Conservation (phyloP, 495 filamentous ascomycete species). For the Saxispiralis lemnorum region DNA sequence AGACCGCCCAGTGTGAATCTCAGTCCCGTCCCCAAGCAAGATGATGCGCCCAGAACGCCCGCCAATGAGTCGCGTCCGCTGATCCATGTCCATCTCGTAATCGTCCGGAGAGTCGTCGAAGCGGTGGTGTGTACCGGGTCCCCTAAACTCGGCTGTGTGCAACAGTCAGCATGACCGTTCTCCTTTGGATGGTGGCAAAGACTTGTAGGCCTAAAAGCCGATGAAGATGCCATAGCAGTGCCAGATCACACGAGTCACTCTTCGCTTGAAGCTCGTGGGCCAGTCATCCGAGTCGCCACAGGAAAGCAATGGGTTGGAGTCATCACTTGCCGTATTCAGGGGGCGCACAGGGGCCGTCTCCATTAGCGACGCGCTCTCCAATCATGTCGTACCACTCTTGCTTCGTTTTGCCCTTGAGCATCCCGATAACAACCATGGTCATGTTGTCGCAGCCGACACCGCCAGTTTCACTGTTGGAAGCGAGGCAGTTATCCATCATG, state of each 20-base stretch:
- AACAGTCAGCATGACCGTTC: conserved; percentile 7
- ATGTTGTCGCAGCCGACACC: conserved; percentile 99
- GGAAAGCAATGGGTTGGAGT: conserved; percentile 19
- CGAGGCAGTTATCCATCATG: conserved; percentile 99
- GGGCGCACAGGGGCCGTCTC: conserved; percentile 95
- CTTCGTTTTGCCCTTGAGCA: conserved; percentile 78
- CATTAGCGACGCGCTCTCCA: conserved; percentile 81
- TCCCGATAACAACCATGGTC: conserved; percentile 85
- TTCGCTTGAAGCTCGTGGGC: no score
- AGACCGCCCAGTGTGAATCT: conserved; percentile 66
- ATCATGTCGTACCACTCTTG: conserved; percentile 97
- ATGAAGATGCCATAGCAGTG: no score
- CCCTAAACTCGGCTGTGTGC: conserved; percentile 77
- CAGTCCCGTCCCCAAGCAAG: conserved; percentile 82
- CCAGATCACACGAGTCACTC: no score
- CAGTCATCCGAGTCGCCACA: neutral
- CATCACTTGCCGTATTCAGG: conserved; percentile 93
- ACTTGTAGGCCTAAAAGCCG: neutral
- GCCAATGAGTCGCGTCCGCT: conserved; percentile 38
- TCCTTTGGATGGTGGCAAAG: neutral
- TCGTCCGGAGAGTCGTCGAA: conserved; percentile 86
- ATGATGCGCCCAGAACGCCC: conserved; percentile 63
- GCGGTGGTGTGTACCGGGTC: conserved; percentile 74
- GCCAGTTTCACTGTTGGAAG: conserved; percentile 91
- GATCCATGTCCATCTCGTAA: conserved; percentile 68